Percentiles rank a stretch among this genome's conserved stretches.
Conservation (phyloP, 495 filamentous ascomycete species). For the Annulohypoxylon nitens region DNA sequence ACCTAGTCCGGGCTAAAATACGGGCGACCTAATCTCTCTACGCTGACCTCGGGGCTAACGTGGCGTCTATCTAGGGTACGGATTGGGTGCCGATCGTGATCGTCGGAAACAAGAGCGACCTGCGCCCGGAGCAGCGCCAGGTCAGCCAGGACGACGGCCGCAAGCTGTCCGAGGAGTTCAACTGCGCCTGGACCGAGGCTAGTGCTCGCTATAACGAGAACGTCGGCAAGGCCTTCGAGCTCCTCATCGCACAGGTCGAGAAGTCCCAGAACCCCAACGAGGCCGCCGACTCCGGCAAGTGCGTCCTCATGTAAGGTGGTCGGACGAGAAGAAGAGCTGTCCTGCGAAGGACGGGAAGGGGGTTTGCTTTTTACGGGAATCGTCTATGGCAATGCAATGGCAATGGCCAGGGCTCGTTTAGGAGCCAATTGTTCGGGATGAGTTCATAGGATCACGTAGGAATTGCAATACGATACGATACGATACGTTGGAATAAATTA, state of each 20-base stretch:
- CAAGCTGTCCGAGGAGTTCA: slow-evolving; percentile 83
- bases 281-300: slow-evolving; percentile 82
- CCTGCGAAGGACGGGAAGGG: background rate
- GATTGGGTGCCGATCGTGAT: slow-evolving; percentile 93
- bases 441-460: slow-evolving; percentile 23
- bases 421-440: background rate
- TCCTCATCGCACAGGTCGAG: slow-evolving; percentile 95
- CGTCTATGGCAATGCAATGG: background rate
- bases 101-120: slow-evolving; percentile 96
- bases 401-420: background rate
- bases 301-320: slow-evolving; percentile 79
- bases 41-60: too few species aligned
- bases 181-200: slow-evolving; percentile 94
- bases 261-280: slow-evolving; percentile 92
- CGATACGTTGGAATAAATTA: slow-evolving; percentile 20
- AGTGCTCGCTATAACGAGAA: slow-evolving; percentile 95
- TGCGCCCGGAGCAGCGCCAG: slow-evolving; percentile 92
- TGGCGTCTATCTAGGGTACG: slow-evolving; percentile 72
- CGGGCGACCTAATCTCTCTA: background rate
- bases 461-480: slow-evolving; percentile 12
- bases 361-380: background rate
- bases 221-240: slow-evolving; percentile 91
- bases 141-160: slow-evolving; percentile 87
- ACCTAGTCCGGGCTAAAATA: slow-evolving; percentile 9
- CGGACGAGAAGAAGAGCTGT: background rate